Evolutionary conservation across 78 protist species (phyloP), one percentile per base, ranked within the genome.

Genomic region (Creolimax fragrantissima): DNA sequence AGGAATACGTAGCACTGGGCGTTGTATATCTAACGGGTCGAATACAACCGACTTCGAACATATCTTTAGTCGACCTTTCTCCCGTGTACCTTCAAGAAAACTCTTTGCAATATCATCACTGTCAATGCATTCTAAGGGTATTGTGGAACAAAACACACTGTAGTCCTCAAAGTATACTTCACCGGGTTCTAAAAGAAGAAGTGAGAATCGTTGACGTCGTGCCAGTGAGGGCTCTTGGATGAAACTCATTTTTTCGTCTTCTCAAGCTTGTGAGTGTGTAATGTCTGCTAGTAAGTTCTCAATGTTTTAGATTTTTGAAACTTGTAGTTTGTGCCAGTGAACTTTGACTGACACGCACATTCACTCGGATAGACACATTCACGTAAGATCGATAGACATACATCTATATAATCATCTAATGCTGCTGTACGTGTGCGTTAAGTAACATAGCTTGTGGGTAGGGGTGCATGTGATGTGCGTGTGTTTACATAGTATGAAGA

Each of bases 141-240:
- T 58, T 17, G 74, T 58, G 39, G 7, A 17, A 58, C 81, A 84
- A 84, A 41, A 42, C 36, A 35, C 91, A 58, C 43, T 43, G 24
- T 24, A 47, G 88, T 92, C 94, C 41, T 92, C 92, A 2, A 84
- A 44, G 89, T 92, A 92, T 36, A 17, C 2, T 47, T 92, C 94
- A 91, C 45, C 81, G 35, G 3, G 81, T 3, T 92, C 92, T 32
- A 92, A 67, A n/a, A 89, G 91, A 32, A 92, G 92, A 35, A 89
- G 43, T 35, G 92, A 81, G 83, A 92, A 92, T 35, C 94, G 91
- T 85, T 89, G 92, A 7, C 86, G 5, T 83, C 74, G 0, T 0
- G 74, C 24, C 74, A 58, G 74, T 24, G 74, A 58, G 24, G 74
- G 74, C 24, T 58, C 39, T 24, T 58, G 39, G 74, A 58, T 24